Evolutionary conservation across 257 asterid species (phyloP), one percentile per base, ranked within the genome.

Genomic region (Lycium barbarum): DNA sequence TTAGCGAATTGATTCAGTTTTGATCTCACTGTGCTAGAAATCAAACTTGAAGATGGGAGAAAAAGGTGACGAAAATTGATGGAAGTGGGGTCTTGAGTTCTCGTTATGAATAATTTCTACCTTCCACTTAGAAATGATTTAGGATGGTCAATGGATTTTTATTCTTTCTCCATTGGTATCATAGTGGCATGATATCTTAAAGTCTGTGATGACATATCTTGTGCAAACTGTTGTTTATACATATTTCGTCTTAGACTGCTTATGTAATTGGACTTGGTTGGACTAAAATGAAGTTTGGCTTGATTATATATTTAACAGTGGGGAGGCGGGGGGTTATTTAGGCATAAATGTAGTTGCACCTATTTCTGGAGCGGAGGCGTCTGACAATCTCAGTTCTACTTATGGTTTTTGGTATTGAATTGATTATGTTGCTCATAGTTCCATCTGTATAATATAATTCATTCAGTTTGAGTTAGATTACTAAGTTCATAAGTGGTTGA

Each of bases 251-350:
- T 13, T 51, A 76, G 22, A 13, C 47, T 76, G 81, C 2, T 51
- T 76, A 18, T 76, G 81, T 22, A 70, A 70, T 49, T 22, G 22
- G 45, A 13, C 81, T 74, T 74, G 7, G 81, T 74, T 49, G 6
- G 45, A 49, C 13, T 12, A 51, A 4, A 0, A 22, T 13, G 81
- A 49, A 14, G 20, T 45, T 49, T 74, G 9, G 14, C 4, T 49
- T 1, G 62, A 1, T 53, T 74, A 7, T 22, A 53, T 13, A 51
- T 74, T 26, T 26, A 74, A 22, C 3, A 14, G 18, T 22, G 62
- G 3, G 81, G 59, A 72, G 3, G 43, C 51, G 12, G 14, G 12
- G 14, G 3, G 45, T 1, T 51, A 13, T 22, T 49, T 74, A 22
- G 14, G 45, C 45, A 22, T 49, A 22, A 74, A 51, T 1, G 2